Evolutionary conservation across 257 asterid species (phyloP).

Genomic region (Solanum chaucha): DNA sequence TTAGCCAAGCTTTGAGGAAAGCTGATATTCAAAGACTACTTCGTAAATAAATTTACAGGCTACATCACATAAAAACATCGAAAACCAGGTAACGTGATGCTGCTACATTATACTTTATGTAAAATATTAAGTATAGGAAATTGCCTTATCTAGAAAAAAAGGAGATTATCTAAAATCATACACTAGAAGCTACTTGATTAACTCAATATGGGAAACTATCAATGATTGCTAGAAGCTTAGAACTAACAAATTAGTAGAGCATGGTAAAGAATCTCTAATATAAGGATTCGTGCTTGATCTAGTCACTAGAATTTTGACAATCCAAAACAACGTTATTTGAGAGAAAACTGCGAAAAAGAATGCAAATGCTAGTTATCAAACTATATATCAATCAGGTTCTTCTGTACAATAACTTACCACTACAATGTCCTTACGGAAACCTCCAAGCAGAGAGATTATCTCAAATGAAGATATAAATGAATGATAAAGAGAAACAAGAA

Average conservation of each 20-base stretch:
- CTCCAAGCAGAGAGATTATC: not conserved
- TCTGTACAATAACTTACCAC: not conserved
- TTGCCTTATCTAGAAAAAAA: not conserved
- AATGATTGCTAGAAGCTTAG: not conserved
- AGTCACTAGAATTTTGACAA: not conserved
- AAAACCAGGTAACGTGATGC: not conserved
- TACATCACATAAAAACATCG: not conserved
- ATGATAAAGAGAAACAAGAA: conserved; percentile 5
- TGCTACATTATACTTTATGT: not conserved
- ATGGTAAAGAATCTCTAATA: not conserved
- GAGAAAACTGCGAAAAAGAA: not conserved
- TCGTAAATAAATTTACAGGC: not conserved
- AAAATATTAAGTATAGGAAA: not conserved
- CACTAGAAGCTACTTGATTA: not conserved
- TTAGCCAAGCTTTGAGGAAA: not conserved
- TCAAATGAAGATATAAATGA: not conserved
- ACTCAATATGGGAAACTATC: not conserved
- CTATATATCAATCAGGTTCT: not conserved
- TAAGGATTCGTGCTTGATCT: not conserved
- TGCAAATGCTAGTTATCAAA: not conserved
- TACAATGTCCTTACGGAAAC: not conserved
- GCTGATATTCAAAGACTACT: not conserved
- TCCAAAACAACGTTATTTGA: not conserved
- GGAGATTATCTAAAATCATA: not conserved
- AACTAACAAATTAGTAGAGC: not conserved